A percentile compares a stretch with the other conserved stretches of the same genome.
Evolutionary conservation across 306 rosid species (phyloP).

Genomic region (Ziziphus jujuba): DNA sequence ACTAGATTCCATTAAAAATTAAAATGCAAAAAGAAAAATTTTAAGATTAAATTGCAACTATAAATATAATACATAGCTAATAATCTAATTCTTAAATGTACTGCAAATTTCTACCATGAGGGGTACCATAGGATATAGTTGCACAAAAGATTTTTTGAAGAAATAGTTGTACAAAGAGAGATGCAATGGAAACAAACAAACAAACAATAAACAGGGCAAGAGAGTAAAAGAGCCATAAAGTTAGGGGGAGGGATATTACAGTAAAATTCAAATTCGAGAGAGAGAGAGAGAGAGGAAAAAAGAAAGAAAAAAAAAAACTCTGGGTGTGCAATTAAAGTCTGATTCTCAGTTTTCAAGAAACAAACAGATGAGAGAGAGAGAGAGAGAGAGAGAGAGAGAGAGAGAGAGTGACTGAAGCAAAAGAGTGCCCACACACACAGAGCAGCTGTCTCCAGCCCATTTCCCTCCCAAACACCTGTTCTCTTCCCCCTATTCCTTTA

Average conservation of each 20-base stretch:
- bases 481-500: not conserved
- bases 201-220: no score
- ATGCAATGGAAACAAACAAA: no score
- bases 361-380: not conserved
- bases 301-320: not conserved
- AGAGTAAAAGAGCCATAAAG: not conserved
- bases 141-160: no score
- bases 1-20: no score
- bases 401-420: slow-evolving; percentile 7
- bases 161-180: no score
- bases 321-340: not conserved
- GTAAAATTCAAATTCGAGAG: not conserved
- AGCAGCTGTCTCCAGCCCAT: slow-evolving; percentile 85
- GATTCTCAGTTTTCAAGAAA: not conserved
- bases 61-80: no score
- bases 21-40: no score
- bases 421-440: slow-evolving; percentile 46
- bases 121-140: no score
- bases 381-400: not conserved
- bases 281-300: no score
- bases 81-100: no score
- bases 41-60: no score
- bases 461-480: slow-evolving; percentile 38
- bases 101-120: no score
- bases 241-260: not conserved